phyloP scores from a whole-genome alignment of 768 basidiomycete genomes.

The Mycena polygramma region DNA sequence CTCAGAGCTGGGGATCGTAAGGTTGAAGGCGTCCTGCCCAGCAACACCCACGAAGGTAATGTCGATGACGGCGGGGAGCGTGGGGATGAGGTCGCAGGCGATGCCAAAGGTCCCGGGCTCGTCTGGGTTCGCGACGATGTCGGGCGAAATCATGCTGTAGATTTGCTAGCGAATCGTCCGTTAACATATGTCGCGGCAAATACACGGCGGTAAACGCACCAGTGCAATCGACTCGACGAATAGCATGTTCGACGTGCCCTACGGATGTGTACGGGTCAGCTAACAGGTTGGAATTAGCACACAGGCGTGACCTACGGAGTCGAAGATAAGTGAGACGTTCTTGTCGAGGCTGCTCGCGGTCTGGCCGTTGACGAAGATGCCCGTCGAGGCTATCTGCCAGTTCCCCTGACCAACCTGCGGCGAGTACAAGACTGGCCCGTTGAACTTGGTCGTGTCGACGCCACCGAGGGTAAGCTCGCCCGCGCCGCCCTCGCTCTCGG shows the following conservation, averaged over 20 bases:
- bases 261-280: not conserved
- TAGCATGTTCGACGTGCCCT: conserved; percentile 45
- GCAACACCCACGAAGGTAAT: conserved; percentile 48
- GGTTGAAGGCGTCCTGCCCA: conserved; percentile 46
- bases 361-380: conserved; percentile 65
- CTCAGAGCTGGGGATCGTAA: conserved; percentile 53
- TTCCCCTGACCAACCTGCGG: not conserved
- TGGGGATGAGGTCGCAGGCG: conserved; percentile 46
- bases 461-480: conserved; percentile 53
- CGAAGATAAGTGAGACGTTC: conserved; percentile 63
- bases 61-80: conserved; percentile 49
- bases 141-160: conserved; percentile 51
- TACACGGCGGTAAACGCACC: conserved; percentile 32
- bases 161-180: conserved; percentile 41
- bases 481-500: conserved; percentile 36
- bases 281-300: no score
- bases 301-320: conserved; percentile 51
- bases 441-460: conserved; percentile 49
- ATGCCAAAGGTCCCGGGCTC: conserved; percentile 52
- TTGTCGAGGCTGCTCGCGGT: conserved; percentile 57
- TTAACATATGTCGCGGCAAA: not conserved
- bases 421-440: conserved; percentile 4
- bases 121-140: conserved; percentile 49
- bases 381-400: conserved; percentile 16
- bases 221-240: conserved; percentile 45